Percentiles rank a stretch among this genome's conserved stretches.
phyloP scores from a whole-genome alignment of 2,329 filamentous ascomycete genomes.

The Aspergillus felis region DNA sequence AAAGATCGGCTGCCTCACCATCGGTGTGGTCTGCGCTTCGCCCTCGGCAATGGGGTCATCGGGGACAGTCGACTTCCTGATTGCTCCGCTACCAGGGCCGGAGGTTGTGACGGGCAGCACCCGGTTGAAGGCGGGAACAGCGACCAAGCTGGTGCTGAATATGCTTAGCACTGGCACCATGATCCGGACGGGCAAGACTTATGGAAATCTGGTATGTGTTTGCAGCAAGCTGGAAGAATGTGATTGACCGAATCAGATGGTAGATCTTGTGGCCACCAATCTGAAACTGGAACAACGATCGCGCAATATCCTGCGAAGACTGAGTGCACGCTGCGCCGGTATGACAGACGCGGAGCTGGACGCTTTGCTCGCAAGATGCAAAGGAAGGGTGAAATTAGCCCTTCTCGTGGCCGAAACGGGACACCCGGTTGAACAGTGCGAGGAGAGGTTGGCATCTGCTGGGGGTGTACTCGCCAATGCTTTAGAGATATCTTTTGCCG shows the following conservation, averaged over 20 bases:
- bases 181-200: slow-evolving; percentile 42
- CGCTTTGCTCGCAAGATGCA: slow-evolving; percentile 22
- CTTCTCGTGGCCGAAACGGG: slow-evolving; percentile 26
- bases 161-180: slow-evolving; percentile 45
- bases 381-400: slow-evolving; percentile 33
- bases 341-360: slow-evolving; percentile 26
- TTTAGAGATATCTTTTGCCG: slow-evolving; percentile 5
- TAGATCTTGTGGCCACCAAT: slow-evolving; percentile 38
- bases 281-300: slow-evolving; percentile 35
- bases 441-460: slow-evolving; percentile 16
- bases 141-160: slow-evolving; percentile 44
- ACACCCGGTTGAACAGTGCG: slow-evolving; percentile 21
- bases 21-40: slow-evolving; percentile 38
- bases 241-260: slow-evolving; percentile 24
- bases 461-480: slow-evolving; percentile 23
- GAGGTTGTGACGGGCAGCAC: slow-evolving; percentile 47
- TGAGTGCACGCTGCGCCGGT: slow-evolving; percentile 16
- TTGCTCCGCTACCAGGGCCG: slow-evolving; percentile 39
- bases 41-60: slow-evolving; percentile 30
- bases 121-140: slow-evolving; percentile 44
- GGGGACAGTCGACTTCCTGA: slow-evolving; percentile 29
- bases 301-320: slow-evolving; percentile 30
- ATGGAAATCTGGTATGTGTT: slow-evolving; percentile 37
- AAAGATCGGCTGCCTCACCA: slow-evolving; percentile 31
- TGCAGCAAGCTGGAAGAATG: neutral